Conservation (phyloP, 345 rosid genomes). For the Bruguiera parviflora region DNA sequence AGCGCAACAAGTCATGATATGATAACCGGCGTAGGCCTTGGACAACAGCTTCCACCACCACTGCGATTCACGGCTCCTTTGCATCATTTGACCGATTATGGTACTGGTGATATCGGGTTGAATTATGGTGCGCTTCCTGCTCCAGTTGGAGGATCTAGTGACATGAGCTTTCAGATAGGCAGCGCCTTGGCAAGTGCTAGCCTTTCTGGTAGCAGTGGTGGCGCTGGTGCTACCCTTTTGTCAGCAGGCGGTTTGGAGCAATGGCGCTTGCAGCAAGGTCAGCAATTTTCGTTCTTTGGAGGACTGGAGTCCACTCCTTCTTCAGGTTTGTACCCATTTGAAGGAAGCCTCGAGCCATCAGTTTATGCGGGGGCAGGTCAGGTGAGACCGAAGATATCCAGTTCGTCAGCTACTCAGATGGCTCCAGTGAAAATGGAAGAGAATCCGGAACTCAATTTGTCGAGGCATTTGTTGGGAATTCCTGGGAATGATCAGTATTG, state of each 20-base stretch:
- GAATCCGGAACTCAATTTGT: constrained; percentile 37
- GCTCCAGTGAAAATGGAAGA: constrained; percentile 70
- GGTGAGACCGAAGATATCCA: constrained; percentile 37
- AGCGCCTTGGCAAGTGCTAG: constrained; percentile 28
- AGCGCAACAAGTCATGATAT: constrained; percentile 39
- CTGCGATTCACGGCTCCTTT: constrained; percentile 51
- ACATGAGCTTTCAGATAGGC: constrained; percentile 40
- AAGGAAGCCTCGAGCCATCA: constrained; percentile 36
- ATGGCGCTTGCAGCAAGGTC: constrained; percentile 50
- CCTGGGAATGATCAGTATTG: constrained; percentile 46
- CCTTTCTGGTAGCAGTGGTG: constrained; percentile 15
- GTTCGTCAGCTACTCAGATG: constrained; percentile 28
- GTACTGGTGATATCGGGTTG: constrained; percentile 40
- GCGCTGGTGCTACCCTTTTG: constrained; percentile 33
- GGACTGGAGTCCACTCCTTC: constrained; percentile 45
- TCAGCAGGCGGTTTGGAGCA: constrained; percentile 43
- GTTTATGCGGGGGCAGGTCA: constrained; percentile 31
- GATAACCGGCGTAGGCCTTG: constrained; percentile 27
- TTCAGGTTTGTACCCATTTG: constrained; percentile 41
- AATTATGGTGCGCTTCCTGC: constrained; percentile 37
- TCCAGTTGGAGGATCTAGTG: constrained; percentile 38
- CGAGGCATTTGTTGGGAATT: constrained; percentile 52
- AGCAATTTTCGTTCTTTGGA: constrained; percentile 44
- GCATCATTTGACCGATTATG: constrained; percentile 41
- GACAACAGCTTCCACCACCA: constrained; percentile 39